Percentiles rank a stretch among this genome's conserved stretches.
phyloP scores from a whole-genome alignment of 1,284 basidiomycete species.

The Laetiporus sulphureus region DNA sequence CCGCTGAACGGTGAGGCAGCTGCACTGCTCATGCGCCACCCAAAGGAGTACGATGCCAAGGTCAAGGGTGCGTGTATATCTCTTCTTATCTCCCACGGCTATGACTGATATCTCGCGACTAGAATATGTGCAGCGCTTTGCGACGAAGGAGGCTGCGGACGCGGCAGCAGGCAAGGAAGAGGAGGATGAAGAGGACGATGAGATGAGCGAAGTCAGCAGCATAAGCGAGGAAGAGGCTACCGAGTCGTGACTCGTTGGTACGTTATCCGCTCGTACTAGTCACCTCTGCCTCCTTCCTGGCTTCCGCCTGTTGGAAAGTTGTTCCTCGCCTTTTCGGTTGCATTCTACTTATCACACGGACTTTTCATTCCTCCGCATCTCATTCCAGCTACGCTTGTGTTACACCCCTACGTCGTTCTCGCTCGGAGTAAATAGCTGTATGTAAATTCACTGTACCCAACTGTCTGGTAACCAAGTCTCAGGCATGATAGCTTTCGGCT shows the following conservation, averaged over 20 bases:
- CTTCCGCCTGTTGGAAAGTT: conserved; percentile 1
- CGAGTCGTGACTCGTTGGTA: conserved; percentile 11
- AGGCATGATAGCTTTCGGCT: too few species aligned
- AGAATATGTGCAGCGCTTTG: conserved; percentile 86
- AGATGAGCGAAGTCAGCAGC: conserved; percentile 91
- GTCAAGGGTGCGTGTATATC: conserved; percentile 65
- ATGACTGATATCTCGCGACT: conserved; percentile 2
- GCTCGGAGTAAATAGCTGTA: neutral
- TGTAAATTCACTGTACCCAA: conserved; percentile 1
- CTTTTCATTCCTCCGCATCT: neutral
- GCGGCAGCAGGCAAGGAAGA: conserved; percentile 51
- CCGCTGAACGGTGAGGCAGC: conserved; percentile 98
- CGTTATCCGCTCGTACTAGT: neutral
- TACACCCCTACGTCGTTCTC: neutral
- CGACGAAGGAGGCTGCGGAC: conserved; percentile 76
- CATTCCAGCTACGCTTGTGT: conserved; percentile 1
- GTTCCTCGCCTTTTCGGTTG: conserved; percentile 5
- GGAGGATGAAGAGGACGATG: conserved; percentile 75
- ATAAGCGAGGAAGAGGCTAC: conserved; percentile 58
- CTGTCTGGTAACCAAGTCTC: too few species aligned
- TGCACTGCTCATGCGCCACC: conserved; percentile 93
- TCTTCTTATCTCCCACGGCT: neutral
- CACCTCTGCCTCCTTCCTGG: neutral
- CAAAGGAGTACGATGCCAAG: conserved; percentile 89
- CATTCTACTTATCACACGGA: conserved; percentile 6